Conservation (phyloP, 768 basidiomycete genomes). For the Nidularia pulvinata region DNA sequence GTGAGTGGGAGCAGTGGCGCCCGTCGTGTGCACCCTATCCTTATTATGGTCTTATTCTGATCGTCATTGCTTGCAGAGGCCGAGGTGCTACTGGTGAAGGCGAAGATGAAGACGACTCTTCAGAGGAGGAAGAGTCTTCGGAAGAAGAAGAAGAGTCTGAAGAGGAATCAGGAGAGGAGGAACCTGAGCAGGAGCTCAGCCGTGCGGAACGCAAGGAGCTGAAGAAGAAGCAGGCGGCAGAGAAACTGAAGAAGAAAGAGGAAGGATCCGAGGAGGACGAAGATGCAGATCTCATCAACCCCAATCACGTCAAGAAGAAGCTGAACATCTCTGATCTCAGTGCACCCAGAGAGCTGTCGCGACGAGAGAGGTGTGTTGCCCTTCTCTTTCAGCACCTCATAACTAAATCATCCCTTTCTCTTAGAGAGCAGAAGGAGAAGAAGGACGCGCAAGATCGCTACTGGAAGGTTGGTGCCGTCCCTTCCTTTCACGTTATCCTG, state of each 20-base stretch:
- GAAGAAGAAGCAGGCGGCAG: slow-evolving; percentile 77
- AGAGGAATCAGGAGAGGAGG: slow-evolving; percentile 43
- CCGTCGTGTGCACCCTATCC: neutral
- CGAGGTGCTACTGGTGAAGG: slow-evolving; percentile 8
- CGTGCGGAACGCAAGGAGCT: slow-evolving; percentile 75
- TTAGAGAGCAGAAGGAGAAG: slow-evolving; percentile 91
- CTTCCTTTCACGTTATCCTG: neutral
- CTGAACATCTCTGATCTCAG: slow-evolving; percentile 77
- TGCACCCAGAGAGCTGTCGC: slow-evolving; percentile 56
- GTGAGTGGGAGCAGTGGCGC: slow-evolving; percentile 25
- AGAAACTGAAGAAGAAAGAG: slow-evolving; percentile 38
- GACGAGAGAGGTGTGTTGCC: slow-evolving; percentile 59
- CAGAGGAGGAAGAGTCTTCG: slow-evolving; percentile 41
- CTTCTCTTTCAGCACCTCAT: neutral
- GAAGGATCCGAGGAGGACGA: slow-evolving; percentile 47
- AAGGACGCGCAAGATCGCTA: slow-evolving; percentile 86
- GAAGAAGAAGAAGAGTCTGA: slow-evolving; percentile 44
- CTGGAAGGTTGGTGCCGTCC: slow-evolving; percentile 63
- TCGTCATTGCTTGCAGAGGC: neutral
- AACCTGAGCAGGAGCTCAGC: slow-evolving; percentile 54
- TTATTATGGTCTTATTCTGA: neutral
- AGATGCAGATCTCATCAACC: slow-evolving; percentile 75
- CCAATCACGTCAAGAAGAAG: slow-evolving; percentile 75
- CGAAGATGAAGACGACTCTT: slow-evolving; percentile 39
- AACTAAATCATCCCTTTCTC: neutral